These are phyloP conservation scores for Sambucus nigra DNA, from an alignment of 129 eudicot species.

Conservation along the genomic window DNA sequence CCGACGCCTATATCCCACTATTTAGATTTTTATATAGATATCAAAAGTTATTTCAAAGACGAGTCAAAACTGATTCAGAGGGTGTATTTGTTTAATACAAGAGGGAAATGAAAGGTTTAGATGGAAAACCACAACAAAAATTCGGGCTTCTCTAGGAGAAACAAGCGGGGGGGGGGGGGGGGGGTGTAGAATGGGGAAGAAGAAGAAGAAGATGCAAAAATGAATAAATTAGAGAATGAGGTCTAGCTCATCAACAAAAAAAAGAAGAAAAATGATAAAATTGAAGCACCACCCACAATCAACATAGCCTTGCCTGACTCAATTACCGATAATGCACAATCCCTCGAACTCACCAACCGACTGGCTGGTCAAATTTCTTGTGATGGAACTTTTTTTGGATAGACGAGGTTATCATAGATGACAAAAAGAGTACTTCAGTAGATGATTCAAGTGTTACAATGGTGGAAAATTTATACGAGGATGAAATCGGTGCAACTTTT, in stretches of 20 bases:
- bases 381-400: constrained; percentile 37
- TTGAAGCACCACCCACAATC: constrained; percentile 30
- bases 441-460: constrained; percentile 24
- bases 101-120: no score
- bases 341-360: constrained; percentile 83
- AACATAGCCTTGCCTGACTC: constrained; percentile 88
- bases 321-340: constrained; percentile 70
- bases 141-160: neutral
- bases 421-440: constrained; percentile 33
- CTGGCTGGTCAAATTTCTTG: constrained; percentile 95
- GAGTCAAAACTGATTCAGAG: no score
- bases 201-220: constrained; percentile 16
- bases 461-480: constrained; percentile 36
- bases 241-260: constrained; percentile 18
- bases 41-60: no score
- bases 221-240: neutral
- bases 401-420: constrained; percentile 75
- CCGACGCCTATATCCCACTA: no score
- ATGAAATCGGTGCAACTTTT: constrained; percentile 72
- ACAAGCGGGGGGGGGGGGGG: no score
- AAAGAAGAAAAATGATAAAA: constrained; percentile 11
- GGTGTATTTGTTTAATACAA: no score
- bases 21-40: no score
- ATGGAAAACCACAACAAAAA: no score
- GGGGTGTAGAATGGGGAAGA: constrained; percentile 58